Base-by-base conservation (phyloP, 192 early-diverging fungal genomes). In the Thoreauomyces humboldtii region DNA sequence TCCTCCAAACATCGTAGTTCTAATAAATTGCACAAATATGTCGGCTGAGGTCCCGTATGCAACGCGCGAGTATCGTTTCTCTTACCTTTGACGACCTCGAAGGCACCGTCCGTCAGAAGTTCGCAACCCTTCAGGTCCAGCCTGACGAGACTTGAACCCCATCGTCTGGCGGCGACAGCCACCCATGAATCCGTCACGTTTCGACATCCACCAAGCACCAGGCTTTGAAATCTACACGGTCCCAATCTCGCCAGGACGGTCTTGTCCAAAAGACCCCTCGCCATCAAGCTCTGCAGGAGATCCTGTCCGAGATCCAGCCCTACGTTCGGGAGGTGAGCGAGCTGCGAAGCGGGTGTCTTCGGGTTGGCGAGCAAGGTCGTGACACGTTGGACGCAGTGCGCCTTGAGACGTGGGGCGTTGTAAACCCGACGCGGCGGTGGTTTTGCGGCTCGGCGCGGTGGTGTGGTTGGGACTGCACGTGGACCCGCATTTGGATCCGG, bases 141-240 rank as follows among this genome's bases (percentile, higher is more conserved):
- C 25, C 9, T 24, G 19, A 31, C 50, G 27, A 52, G 50, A 5
- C 19, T 31, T 7, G 32, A 52, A 22, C 25, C 17, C 50, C 50
- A 52, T 52, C 32, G 25, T 31, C 24, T 15, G 6, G 50, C 27
- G 14, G 32, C 3, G 3, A 27, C 17, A 22, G 25, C 50, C 15
- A 15, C 25, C 50, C 50, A 52, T 29, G 50, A 52, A 27, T 52
- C 50, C 15, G 50, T 29, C 4, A 52, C 50, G 32, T 52, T 52
- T 15, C 50, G 50, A 29, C 27, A 52, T 7, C 32, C 15, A 6
- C 27, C 25, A 22, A 52, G 27, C 25, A 31, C 50, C 27, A 52
- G 29, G 15, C 25, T 31, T 52, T 29, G 50, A 14, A 52, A 27
- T 2, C 50, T 22, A 31, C 25, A 17, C 2, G 50, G 7, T 27